A percentile compares a stretch with the other conserved stretches of the same genome.
These are phyloP conservation scores for Calonectria multiphialidica DNA, from an alignment of 2,329 filamentous ascomycete species.

Conservation along the genomic window DNA sequence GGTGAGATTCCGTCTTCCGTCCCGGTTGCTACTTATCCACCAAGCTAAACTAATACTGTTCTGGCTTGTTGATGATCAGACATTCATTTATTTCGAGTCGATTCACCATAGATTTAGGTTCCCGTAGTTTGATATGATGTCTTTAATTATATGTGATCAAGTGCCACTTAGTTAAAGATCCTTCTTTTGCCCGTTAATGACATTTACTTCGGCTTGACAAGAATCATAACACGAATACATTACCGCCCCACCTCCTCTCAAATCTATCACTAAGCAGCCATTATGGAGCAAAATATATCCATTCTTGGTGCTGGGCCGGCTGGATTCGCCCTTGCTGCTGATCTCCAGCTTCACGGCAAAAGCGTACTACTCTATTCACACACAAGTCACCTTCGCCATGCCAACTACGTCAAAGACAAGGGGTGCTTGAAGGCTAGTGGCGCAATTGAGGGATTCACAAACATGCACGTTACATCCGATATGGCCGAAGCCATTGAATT, in stretches of 20 bases:
- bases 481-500: conserved; percentile 1
- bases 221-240: not conserved
- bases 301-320: not conserved
- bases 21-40: not conserved
- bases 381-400: not conserved
- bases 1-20: not conserved
- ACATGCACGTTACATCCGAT: not conserved
- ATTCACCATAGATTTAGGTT: not conserved
- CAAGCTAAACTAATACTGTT: not conserved
- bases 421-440: not conserved
- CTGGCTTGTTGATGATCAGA: not conserved
- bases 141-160: not conserved
- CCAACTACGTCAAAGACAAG: not conserved
- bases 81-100: not conserved
- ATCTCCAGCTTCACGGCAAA: not conserved
- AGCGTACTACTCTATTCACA: not conserved
- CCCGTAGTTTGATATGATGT: not conserved
- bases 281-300: not conserved
- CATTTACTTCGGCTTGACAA: not conserved
- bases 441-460: not conserved
- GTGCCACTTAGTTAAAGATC: not conserved
- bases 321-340: not conserved
- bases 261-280: not conserved
- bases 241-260: not conserved
- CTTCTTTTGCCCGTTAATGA: not conserved